These are phyloP conservation scores for Boechera stricta DNA, from an alignment of 345 rosid genomes.

Conservation along the genomic window DNA sequence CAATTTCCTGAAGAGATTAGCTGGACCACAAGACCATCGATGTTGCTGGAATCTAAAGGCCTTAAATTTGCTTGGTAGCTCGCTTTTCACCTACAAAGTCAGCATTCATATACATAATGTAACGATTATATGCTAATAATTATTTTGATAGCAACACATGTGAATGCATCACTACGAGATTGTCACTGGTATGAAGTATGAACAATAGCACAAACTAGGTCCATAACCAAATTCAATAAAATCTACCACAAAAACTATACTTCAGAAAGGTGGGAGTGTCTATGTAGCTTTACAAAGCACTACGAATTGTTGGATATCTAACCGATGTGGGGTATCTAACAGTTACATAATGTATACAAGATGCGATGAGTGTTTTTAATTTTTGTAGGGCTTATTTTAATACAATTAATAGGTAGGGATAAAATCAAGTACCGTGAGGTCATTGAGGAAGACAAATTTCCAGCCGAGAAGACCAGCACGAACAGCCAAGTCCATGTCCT, in stretches of 20 bases:
- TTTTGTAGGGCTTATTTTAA: neutral
- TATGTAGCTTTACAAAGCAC: neutral
- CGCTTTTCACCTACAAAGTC: constrained; percentile 58
- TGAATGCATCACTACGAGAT: neutral
- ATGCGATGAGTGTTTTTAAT: neutral
- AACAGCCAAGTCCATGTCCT: constrained; percentile 99
- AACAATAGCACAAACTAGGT: neutral
- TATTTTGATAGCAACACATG: neutral
- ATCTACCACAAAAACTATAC: neutral
- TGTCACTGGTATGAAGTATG: neutral
- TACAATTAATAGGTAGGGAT: neutral
- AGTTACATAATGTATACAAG: neutral
- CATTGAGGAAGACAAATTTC: constrained; percentile 91
- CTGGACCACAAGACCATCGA: constrained; percentile 74
- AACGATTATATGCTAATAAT: neutral
- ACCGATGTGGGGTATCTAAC: neutral
- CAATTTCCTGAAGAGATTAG: constrained; percentile 68
- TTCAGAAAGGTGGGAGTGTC: neutral
- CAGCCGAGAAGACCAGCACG: constrained; percentile 93
- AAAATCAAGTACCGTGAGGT: constrained; percentile 65
- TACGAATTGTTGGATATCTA: neutral
- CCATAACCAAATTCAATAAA: neutral
- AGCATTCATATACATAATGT: constrained; percentile 8
- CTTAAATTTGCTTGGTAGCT: constrained; percentile 60
- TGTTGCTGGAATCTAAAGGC: constrained; percentile 65